Percentiles rank a stretch among this genome's conserved stretches.
These are phyloP conservation scores for Pleodorina starrii DNA, from an alignment of 139 green algal species.

Conservation along the genomic window DNA sequence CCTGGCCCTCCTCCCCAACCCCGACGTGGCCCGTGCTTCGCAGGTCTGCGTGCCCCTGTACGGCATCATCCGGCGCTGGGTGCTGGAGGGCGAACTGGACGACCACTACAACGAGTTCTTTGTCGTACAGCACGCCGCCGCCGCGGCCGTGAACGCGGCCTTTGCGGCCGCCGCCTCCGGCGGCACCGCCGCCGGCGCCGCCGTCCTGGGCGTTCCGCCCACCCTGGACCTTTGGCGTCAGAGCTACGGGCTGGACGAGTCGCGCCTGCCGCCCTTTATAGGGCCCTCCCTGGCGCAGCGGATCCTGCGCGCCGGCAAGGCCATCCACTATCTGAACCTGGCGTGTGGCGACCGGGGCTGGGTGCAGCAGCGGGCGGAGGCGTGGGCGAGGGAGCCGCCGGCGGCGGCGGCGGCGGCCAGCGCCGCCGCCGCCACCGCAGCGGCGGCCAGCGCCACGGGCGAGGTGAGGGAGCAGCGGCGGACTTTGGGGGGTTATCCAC, in stretches of 20 bases:
- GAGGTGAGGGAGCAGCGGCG: not conserved
- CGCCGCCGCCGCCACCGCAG: not conserved
- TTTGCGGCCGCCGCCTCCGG: not conserved
- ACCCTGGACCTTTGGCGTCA: conserved; percentile 73
- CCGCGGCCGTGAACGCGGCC: conserved; percentile 25
- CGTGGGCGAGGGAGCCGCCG: conserved; percentile 48
- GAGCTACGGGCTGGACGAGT: conserved; percentile 73
- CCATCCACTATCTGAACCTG: conserved; percentile 91
- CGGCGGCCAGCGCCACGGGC: conserved; percentile 30
- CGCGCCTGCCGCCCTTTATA: conserved; percentile 75
- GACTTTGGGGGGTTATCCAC: too few species aligned
- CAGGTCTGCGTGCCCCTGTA: conserved; percentile 87
- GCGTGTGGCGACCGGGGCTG: conserved; percentile 85
- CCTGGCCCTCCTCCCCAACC: too few species aligned
- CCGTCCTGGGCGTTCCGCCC: not conserved
- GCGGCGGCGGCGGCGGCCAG: conserved; percentile 30
- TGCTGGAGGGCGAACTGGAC: conserved; percentile 88
- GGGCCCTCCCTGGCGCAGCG: conserved; percentile 69
- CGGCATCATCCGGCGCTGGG: conserved; percentile 87
- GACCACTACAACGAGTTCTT: conserved; percentile 91
- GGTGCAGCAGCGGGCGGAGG: conserved; percentile 68
- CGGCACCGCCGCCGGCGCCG: not conserved
- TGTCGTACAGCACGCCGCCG: conserved; percentile 60
- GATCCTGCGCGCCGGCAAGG: conserved; percentile 92
- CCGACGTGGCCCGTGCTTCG: too few species aligned